These are phyloP conservation scores for Smallanthus sonchifolius DNA, from an alignment of 129 eudicot genomes.

Conservation along the genomic window DNA sequence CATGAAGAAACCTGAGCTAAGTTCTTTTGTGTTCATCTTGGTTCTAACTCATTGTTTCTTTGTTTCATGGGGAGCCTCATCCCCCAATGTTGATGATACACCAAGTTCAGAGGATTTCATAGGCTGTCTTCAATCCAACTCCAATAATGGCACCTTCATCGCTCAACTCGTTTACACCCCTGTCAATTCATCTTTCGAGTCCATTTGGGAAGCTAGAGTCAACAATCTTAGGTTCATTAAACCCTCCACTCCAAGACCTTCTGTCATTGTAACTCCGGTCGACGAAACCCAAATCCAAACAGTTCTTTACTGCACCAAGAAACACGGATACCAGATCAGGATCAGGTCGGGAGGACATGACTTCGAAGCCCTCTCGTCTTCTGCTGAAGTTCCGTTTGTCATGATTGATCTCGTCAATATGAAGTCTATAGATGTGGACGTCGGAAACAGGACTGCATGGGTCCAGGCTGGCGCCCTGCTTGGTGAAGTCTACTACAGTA, in stretches of 20 bases:
- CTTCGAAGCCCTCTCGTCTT: not conserved
- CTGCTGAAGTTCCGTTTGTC: not conserved
- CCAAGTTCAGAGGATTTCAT: not conserved
- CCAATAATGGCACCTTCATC: not conserved
- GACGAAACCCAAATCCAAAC: not conserved
- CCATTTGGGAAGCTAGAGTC: not conserved
- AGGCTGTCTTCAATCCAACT: not conserved
- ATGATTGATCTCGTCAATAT: conserved; percentile 6
- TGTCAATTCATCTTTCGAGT: not conserved
- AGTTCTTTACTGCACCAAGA: not conserved
- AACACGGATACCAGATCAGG: conserved; percentile 8
- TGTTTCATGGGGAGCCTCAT: not conserved
- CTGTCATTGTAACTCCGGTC: not conserved
- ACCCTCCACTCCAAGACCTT: not conserved
- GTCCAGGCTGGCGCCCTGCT: conserved; percentile 1
- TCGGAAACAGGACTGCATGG: not conserved
- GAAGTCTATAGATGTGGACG: not conserved
- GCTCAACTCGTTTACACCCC: not conserved
- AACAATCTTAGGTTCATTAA: not conserved
- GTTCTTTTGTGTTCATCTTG: not conserved
- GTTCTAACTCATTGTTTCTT: not conserved
- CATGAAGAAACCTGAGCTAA: not conserved
- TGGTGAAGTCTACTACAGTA: conserved; percentile 7
- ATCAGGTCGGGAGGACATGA: conserved; percentile 10
- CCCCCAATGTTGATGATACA: not conserved